Evolutionary conservation across 768 basidiomycete genomes (phyloP).

Genomic region (Panaeolus cyanescens): DNA sequence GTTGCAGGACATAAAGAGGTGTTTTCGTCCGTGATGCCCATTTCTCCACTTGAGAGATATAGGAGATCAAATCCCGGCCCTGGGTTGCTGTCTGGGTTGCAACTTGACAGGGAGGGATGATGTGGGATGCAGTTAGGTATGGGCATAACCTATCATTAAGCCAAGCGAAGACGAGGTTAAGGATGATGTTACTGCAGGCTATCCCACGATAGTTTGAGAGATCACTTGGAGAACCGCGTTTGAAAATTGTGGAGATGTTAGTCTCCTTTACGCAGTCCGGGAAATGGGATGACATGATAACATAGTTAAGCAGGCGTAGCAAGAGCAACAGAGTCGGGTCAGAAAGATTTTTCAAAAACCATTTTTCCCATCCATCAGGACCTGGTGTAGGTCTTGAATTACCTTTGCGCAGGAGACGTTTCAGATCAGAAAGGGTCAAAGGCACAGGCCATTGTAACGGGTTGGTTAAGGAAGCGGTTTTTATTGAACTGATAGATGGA

Average conservation of each 20-base stretch:
- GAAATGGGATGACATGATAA: slow-evolving; percentile 18
- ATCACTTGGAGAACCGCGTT: slow-evolving; percentile 20
- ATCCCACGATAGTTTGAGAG: slow-evolving; percentile 31
- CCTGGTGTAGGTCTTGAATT: slow-evolving; percentile 26
- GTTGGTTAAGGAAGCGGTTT: slow-evolving; percentile 6
- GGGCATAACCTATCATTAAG: slow-evolving; percentile 20
- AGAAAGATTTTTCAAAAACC: slow-evolving; percentile 22
- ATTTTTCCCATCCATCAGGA: slow-evolving; percentile 32
- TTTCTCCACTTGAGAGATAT: slow-evolving; percentile 17
- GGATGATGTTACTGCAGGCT: slow-evolving; percentile 21
- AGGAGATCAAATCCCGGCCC: slow-evolving; percentile 18
- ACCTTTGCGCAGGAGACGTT: slow-evolving; percentile 21
- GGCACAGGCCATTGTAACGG: slow-evolving; percentile 22
- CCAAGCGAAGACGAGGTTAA: slow-evolving; percentile 29
- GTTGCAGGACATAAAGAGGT: slow-evolving; percentile 20
- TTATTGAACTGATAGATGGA: slow-evolving; percentile 14
- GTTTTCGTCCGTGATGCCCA: slow-evolving; percentile 20
- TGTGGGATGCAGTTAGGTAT: slow-evolving; percentile 17
- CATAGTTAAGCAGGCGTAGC: slow-evolving; percentile 23
- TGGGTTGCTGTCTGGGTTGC: slow-evolving; percentile 27
- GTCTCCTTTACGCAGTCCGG: slow-evolving; percentile 23
- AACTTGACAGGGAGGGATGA: slow-evolving; percentile 26
- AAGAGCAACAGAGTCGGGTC: slow-evolving; percentile 18
- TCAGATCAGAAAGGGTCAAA: slow-evolving; percentile 12
- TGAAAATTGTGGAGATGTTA: slow-evolving; percentile 28